phyloP scores from a whole-genome alignment of 106 monocot genomes.

The Dactylorhiza incarnata region DNA sequence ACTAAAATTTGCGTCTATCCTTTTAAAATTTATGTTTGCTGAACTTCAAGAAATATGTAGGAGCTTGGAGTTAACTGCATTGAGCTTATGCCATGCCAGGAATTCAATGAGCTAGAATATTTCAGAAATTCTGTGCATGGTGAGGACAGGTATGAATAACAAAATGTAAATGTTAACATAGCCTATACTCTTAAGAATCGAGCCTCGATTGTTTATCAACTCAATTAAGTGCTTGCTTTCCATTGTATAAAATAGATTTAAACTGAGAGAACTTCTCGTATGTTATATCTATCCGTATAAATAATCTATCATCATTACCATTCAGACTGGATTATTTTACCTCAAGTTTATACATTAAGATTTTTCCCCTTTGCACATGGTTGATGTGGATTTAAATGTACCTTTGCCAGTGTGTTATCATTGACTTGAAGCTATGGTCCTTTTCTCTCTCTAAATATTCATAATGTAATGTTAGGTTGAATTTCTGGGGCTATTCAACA shows the following conservation, averaged over 20 bases:
- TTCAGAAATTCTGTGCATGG: conserved; percentile 27
- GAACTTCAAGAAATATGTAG: conserved; percentile 24
- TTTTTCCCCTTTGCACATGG: background rate
- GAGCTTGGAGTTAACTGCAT: conserved; percentile 85
- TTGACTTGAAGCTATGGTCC: background rate
- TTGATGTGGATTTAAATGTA: background rate
- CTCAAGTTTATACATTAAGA: no score
- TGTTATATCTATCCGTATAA: background rate
- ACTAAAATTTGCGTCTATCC: background rate
- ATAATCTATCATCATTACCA: no score
- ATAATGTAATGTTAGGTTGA: conserved; percentile 34
- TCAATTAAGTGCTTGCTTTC: background rate
- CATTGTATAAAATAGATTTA: background rate
- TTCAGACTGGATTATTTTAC: no score
- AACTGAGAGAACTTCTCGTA: background rate
- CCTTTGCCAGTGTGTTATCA: background rate
- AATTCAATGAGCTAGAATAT: conserved; percentile 90
- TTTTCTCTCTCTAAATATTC: background rate
- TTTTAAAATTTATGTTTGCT: background rate
- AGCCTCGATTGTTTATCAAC: background rate
- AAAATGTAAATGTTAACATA: background rate
- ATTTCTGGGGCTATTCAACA: conserved; percentile 96
- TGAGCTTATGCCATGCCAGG: conserved; percentile 93
- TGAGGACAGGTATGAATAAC: conserved; percentile 46
- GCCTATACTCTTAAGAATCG: background rate